Conservation (phyloP, 768 basidiomycete species). For the Serendipita indica region DNA sequence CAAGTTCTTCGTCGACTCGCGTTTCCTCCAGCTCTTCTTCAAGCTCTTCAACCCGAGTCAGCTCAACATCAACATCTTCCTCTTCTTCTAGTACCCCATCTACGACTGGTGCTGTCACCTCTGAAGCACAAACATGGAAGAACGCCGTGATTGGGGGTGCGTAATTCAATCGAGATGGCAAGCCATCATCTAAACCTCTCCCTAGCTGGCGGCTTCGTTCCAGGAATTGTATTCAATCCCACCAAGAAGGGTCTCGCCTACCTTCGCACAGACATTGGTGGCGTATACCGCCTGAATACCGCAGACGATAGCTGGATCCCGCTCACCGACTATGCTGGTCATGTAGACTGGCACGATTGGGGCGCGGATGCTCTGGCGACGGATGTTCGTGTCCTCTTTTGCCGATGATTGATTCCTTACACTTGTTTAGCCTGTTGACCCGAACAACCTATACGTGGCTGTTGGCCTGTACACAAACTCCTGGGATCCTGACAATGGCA, state of each 20-base stretch:
- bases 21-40: not conserved
- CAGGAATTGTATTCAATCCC: conserved; percentile 42
- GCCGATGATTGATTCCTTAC: too few species aligned
- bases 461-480: conserved; percentile 16
- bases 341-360: conserved; percentile 34
- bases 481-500: conserved; percentile 15
- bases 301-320: conserved; percentile 47
- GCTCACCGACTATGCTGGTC: conserved; percentile 37
- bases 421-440: conserved; percentile 47
- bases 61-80: not conserved
- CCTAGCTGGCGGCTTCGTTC: conserved; percentile 4
- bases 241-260: conserved; percentile 45
- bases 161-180: not conserved
- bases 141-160: not conserved
- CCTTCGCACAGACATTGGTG: conserved; percentile 55
- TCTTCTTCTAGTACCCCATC: not conserved
- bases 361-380: too few species aligned
- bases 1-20: not conserved
- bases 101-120: not conserved
- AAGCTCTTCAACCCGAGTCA: not conserved
- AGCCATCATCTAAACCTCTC: not conserved
- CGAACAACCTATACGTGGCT: conserved; percentile 41
- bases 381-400: too few species aligned
- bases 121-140: conserved; percentile 4
- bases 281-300: conserved; percentile 43